A percentile compares a stretch with the other conserved stretches of the same genome.
Evolutionary conservation across 345 rosid genomes (phyloP).

Genomic region (Hypericum perforatum): DNA sequence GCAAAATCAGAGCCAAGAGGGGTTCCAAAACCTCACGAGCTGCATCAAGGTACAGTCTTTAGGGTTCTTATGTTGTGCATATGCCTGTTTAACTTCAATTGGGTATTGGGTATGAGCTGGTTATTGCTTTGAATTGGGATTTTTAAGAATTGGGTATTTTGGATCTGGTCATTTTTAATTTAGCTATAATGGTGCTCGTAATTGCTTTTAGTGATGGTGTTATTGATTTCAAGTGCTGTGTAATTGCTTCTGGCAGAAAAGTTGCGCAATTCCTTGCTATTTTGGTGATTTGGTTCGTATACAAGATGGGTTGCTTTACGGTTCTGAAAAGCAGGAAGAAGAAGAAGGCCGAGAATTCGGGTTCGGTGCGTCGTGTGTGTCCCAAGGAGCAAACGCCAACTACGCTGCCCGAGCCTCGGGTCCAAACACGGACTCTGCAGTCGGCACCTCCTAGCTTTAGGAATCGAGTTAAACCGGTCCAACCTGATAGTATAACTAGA

Average conservation of each 20-base stretch:
- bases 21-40: no score
- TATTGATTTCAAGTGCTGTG: no score
- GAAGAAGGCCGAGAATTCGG: conserved; percentile 45
- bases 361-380: conserved; percentile 33
- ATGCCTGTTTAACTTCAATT: no score
- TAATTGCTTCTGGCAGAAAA: conserved; percentile 17
- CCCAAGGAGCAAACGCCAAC: conserved; percentile 55
- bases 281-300: conserved; percentile 10
- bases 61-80: no score
- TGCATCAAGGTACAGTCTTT: no score
- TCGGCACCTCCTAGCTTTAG: conserved; percentile 97
- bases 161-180: no score
- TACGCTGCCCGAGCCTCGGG: conserved; percentile 66
- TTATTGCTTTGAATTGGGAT: no score
- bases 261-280: conserved; percentile 3
- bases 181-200: no score
- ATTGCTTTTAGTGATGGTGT: no score
- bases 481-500: conserved; percentile 22
- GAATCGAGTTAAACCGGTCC: conserved; percentile 70
- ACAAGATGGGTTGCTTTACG: conserved; percentile 76
- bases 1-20: no score
- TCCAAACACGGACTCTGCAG: conserved; percentile 52
- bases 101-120: no score
- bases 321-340: conserved; percentile 74
- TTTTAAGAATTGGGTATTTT: no score